phyloP scores from a whole-genome alignment of 257 asterid genomes.

The Nicotiana undulata region DNA sequence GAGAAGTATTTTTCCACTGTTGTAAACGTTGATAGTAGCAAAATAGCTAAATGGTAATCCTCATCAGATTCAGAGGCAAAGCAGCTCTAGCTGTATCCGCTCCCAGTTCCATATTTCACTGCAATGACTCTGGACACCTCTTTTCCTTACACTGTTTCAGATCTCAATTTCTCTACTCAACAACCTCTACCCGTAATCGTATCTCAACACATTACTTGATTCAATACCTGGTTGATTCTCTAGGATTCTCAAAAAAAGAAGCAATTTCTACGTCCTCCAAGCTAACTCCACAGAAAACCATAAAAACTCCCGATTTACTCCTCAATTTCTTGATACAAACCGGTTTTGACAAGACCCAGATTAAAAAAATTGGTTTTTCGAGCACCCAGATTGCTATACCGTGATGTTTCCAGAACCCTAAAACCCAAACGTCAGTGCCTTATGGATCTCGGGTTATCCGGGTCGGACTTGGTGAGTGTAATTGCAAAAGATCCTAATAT shows the following conservation, averaged over 20 bases:
- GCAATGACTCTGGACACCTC: background rate
- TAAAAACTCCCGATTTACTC: background rate
- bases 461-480: background rate
- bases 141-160: background rate
- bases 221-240: too few species aligned
- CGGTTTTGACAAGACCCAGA: slow-evolving; percentile 4
- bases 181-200: background rate
- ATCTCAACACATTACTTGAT: too few species aligned
- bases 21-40: too few species aligned
- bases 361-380: slow-evolving; percentile 4
- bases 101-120: background rate
- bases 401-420: slow-evolving; percentile 3
- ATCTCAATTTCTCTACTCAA: background rate
- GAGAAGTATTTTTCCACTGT: too few species aligned
- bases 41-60: background rate
- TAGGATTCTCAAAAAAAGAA: background rate
- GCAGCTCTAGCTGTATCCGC: background rate
- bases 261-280: background rate
- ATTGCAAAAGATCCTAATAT: background rate
- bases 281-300: background rate
- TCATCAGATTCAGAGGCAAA: background rate
- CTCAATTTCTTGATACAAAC: background rate
- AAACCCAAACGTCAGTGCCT: slow-evolving; percentile 7
- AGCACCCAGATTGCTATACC: background rate
- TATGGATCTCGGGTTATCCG: background rate